These are phyloP conservation scores for Ophioceras dolichostomum DNA, from an alignment of 2,329 filamentous ascomycete species.

Conservation along the genomic window DNA sequence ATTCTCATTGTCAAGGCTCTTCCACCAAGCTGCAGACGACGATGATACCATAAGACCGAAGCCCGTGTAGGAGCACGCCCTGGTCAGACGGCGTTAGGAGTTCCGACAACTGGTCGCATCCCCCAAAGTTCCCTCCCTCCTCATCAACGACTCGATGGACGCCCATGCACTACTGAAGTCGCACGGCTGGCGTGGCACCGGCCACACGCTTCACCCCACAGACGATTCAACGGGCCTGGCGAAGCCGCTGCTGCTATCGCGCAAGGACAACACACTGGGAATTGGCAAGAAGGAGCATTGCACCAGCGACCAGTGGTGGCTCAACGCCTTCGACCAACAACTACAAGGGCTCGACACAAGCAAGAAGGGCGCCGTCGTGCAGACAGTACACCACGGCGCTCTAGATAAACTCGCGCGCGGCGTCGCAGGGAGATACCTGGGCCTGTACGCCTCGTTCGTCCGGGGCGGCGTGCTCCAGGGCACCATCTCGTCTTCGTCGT, in stretches of 20 bases:
- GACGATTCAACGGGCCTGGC: conserved; percentile 64
- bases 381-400: conserved; percentile 40
- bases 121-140: not conserved
- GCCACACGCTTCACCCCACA: conserved; percentile 73
- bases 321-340: conserved; percentile 86
- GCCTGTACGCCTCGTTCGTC: conserved; percentile 76
- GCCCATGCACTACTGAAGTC: conserved; percentile 69
- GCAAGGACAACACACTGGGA: conserved; percentile 70
- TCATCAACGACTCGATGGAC: conserved; percentile 50
- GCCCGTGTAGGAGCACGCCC: too few species aligned
- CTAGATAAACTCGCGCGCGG: conserved; percentile 40
- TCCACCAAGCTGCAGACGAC: too few species aligned
- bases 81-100: too few species aligned
- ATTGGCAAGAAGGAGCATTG: conserved; percentile 63
- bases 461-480: conserved; percentile 66
- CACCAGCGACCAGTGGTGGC: conserved; percentile 86
- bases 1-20: too few species aligned
- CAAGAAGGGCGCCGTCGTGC: conserved; percentile 39
- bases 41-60: too few species aligned
- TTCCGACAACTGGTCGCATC: too few species aligned
- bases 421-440: conserved; percentile 41
- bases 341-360: conserved; percentile 61
- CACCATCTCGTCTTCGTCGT: conserved; percentile 33
- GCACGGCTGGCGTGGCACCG: conserved; percentile 83
- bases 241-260: conserved; percentile 70